phyloP scores from a whole-genome alignment of 2,329 filamentous ascomycete genomes.

The Aspergillus sp. region DNA sequence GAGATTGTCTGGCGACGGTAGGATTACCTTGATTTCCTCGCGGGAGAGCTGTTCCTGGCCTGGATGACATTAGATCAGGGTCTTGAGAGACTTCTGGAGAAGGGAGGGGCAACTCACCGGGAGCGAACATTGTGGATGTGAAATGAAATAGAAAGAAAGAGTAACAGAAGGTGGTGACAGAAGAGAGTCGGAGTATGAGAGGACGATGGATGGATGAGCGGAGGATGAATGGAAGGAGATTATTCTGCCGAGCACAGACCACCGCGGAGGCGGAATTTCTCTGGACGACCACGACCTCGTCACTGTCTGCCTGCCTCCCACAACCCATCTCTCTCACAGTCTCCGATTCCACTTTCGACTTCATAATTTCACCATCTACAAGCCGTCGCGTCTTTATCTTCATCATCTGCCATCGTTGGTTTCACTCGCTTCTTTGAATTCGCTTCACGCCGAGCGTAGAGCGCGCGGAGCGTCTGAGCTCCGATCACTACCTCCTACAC shows the following conservation, averaged over 20 bases:
- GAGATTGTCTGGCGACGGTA: neutral
- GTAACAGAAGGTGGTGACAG: conserved; percentile 1
- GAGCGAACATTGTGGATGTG: conserved; percentile 31
- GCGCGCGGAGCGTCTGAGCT: conserved; percentile 4
- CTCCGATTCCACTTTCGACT: neutral
- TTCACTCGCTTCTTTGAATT: neutral
- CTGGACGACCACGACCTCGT: conserved; percentile 1
- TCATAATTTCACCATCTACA: neutral
- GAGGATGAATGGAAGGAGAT: conserved; percentile 20
- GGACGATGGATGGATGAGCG: conserved; percentile 14
- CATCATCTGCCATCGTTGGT: neutral
- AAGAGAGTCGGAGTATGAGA: neutral
- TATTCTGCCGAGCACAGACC: conserved; percentile 20
- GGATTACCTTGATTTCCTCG: conserved; percentile 43
- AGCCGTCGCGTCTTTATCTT: conserved; percentile 2
- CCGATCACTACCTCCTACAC: neutral
- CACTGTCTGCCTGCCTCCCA: neutral
- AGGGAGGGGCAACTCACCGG: conserved; percentile 20
- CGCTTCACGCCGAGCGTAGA: neutral
- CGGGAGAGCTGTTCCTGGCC: conserved; percentile 45
- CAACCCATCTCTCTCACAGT: neutral
- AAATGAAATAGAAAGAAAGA: conserved; percentile 1
- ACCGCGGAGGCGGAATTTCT: conserved; percentile 20
- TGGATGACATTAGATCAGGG: conserved; percentile 13
- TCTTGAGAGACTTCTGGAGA: neutral